Evolutionary conservation across 331 rosid genomes (phyloP).

Genomic region (Erythrophleum ivorense): DNA sequence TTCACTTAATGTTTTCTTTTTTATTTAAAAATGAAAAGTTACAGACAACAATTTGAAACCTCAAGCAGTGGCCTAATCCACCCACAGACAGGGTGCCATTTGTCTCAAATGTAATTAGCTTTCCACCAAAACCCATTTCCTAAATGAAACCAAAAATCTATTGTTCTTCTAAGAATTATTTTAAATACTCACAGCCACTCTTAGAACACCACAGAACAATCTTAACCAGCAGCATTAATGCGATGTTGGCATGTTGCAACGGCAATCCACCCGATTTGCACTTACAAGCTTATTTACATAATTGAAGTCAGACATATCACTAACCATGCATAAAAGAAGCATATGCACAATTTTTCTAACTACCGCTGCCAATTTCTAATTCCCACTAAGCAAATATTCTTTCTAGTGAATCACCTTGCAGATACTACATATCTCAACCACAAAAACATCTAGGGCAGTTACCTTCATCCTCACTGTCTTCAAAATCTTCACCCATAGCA

Average conservation of each 20-base stretch:
- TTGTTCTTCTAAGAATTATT: background rate
- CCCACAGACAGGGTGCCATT: background rate
- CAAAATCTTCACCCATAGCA: conserved; percentile 66
- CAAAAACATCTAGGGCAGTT: conserved; percentile 25
- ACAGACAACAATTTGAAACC: background rate
- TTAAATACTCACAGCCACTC: background rate
- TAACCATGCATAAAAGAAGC: background rate
- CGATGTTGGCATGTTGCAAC: background rate
- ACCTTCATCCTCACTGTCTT: conserved; percentile 84
- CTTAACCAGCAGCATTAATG: background rate
- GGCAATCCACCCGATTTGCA: background rate
- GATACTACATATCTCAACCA: background rate
- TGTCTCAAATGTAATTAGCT: background rate
- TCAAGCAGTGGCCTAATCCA: too few relatives aligned
- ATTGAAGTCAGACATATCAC: background rate
- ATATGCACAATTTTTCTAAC: background rate
- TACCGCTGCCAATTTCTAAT: background rate
- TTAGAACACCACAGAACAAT: background rate
- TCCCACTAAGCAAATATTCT: background rate
- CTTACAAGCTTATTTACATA: background rate
- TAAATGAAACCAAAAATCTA: background rate
- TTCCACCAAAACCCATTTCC: background rate
- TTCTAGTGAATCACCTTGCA: background rate
- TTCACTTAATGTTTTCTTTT: background rate
- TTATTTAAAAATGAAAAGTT: background rate